Conservation (phyloP, 2,329 filamentous ascomycete species). For the Exserohilum rostratum region DNA sequence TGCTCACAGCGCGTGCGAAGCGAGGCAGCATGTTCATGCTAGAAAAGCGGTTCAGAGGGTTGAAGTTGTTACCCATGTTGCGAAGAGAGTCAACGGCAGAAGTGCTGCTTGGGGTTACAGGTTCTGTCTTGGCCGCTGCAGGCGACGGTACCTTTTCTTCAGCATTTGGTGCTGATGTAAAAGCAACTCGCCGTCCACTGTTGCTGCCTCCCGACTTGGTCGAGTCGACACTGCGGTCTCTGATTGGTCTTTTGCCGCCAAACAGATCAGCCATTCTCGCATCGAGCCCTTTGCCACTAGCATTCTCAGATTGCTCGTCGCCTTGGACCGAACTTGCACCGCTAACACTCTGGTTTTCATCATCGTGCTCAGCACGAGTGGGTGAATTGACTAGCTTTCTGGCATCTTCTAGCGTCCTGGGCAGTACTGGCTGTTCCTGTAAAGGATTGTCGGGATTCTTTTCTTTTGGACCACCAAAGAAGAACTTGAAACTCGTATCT, state of each 20-base stretch:
- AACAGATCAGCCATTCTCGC: constrained; percentile 71
- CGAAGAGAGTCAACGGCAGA: constrained; percentile 82
- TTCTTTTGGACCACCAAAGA: constrained; percentile 87
- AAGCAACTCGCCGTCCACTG: constrained; percentile 64
- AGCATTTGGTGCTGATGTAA: constrained; percentile 39
- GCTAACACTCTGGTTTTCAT: constrained; percentile 58
- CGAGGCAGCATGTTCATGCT: constrained; percentile 76
- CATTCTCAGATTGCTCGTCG: constrained; percentile 46
- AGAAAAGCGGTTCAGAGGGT: constrained; percentile 80
- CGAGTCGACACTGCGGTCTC: constrained; percentile 81
- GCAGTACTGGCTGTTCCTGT: constrained; percentile 61
- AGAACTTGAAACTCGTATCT: constrained; percentile 90
- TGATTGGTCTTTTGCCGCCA: constrained; percentile 65
- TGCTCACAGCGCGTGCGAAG: constrained; percentile 67
- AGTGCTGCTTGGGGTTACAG: constrained; percentile 45
- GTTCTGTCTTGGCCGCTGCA: constrained; percentile 32
- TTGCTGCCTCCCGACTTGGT: constrained; percentile 66
- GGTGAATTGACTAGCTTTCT: constrained; percentile 83
- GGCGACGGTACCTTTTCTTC: constrained; percentile 35
- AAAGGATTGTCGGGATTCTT: constrained; percentile 50
- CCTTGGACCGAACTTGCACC: constrained; percentile 60
- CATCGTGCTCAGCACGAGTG: constrained; percentile 54
- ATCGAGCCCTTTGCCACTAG: constrained; percentile 54
- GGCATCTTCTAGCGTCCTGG: constrained; percentile 91
- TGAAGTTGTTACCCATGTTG: constrained; percentile 78